These are phyloP conservation scores for Theileria annulata DNA, from an alignment of 169 alveolate species.

Conservation along the genomic window DNA sequence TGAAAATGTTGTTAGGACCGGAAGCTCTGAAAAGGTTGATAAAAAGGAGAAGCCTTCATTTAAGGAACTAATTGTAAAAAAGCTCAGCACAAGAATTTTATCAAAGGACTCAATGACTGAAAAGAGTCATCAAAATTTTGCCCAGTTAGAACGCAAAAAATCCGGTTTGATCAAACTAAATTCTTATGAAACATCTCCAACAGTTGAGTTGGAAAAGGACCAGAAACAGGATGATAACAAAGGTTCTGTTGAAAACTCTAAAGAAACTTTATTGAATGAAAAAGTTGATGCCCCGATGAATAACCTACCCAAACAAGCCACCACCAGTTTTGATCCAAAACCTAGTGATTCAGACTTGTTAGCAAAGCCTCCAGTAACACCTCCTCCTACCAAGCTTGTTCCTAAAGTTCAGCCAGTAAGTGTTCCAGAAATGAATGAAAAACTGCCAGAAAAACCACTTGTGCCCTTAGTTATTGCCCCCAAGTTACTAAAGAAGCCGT, in stretches of 20 bases:
- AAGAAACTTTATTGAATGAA: not conserved
- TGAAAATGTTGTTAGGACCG: not conserved
- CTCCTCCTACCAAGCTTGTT: slow-evolving; percentile 13
- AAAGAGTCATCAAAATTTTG: not conserved
- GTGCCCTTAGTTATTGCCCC: slow-evolving; percentile 56
- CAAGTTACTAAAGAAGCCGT: slow-evolving; percentile 58
- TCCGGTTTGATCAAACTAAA: not conserved
- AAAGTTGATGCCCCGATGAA: not conserved
- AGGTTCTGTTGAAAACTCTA: not conserved
- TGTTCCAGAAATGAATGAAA: not conserved
- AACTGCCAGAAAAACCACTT: slow-evolving; percentile 33
- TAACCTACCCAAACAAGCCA: not conserved
- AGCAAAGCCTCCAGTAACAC: slow-evolving; percentile 25
- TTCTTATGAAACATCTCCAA: too few species aligned
- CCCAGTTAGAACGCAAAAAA: not conserved
- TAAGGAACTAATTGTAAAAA: slow-evolving; percentile 23
- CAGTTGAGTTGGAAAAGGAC: too few species aligned
- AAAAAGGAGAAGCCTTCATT: not conserved
- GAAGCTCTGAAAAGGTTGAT: not conserved
- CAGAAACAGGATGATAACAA: too few species aligned
- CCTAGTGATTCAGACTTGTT: not conserved
- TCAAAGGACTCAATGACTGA: slow-evolving; percentile 9
- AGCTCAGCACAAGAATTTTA: slow-evolving; percentile 7
- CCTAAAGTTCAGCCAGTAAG: not conserved
- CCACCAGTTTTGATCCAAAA: not conserved